A percentile compares a stretch with the other conserved stretches of the same genome.
Conservation (phyloP, 1,284 basidiomycete genomes). For the Wolfiporia cocos region DNA sequence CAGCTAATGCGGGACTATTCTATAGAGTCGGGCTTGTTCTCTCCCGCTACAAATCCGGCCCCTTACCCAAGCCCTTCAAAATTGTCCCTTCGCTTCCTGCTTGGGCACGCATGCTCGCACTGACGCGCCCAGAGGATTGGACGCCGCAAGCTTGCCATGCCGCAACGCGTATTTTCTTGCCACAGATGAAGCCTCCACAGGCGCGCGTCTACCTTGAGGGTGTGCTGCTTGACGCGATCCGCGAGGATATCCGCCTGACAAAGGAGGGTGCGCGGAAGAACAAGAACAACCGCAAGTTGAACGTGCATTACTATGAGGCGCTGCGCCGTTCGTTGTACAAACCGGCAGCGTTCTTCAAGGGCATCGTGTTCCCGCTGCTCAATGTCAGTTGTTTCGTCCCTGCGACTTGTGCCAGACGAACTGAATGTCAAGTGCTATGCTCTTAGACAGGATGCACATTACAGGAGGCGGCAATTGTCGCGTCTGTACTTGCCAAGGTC, state of each 20-base stretch:
- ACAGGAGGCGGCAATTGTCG: slow-evolving; percentile 94
- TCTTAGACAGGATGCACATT: slow-evolving; percentile 74
- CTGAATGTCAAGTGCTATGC: slow-evolving; percentile 4
- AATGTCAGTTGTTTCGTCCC: slow-evolving; percentile 55
- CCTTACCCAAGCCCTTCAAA: slow-evolving; percentile 97
- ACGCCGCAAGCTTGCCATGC: slow-evolving; percentile 93
- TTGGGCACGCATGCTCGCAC: slow-evolving; percentile 94
- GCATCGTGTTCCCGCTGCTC: slow-evolving; percentile 92
- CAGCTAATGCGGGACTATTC: slow-evolving; percentile 1
- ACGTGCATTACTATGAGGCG: slow-evolving; percentile 92
- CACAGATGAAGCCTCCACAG: slow-evolving; percentile 94
- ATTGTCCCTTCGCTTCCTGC: slow-evolving; percentile 94
- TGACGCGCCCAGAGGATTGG: slow-evolving; percentile 92
- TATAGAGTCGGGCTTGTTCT: slow-evolving; percentile 82
- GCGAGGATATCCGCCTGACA: slow-evolving; percentile 72
- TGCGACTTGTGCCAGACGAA: background rate
- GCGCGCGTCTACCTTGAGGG: slow-evolving; percentile 94
- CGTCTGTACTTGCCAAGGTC: slow-evolving; percentile 87
- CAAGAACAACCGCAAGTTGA: slow-evolving; percentile 79
- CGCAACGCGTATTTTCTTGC: slow-evolving; percentile 94
- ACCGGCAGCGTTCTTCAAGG: slow-evolving; percentile 98
- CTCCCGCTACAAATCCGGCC: slow-evolving; percentile 90
- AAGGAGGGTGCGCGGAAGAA: slow-evolving; percentile 35
- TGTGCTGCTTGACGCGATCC: slow-evolving; percentile 86
- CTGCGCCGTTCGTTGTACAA: slow-evolving; percentile 93